Conservation (phyloP, 2,329 filamentous ascomycete species). For the Shiraia bambusicola region DNA sequence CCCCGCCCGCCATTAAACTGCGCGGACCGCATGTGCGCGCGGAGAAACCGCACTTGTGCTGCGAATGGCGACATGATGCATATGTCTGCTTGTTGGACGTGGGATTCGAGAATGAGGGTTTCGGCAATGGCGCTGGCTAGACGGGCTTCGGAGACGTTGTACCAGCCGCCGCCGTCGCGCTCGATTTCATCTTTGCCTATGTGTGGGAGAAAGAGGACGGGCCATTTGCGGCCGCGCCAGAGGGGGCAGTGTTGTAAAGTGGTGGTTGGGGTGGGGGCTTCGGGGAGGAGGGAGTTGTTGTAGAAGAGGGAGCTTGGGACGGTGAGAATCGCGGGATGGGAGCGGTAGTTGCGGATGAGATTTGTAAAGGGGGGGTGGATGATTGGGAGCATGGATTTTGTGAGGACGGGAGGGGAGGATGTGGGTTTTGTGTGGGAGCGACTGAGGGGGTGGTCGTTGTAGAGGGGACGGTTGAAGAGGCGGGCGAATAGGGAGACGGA, state of each 20-base stretch:
- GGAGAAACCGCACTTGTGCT: conserved; percentile 48
- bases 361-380: conserved; percentile 48
- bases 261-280: conserved; percentile 28
- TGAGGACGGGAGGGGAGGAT: conserved; percentile 28
- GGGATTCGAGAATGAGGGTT: conserved; percentile 24
- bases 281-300: conserved; percentile 48
- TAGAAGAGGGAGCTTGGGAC: conserved; percentile 49
- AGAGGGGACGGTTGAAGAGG: conserved; percentile 42
- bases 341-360: conserved; percentile 51
- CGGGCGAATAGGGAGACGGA: conserved; percentile 47
- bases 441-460: conserved; percentile 45
- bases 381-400: conserved; percentile 43
- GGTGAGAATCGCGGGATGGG: conserved; percentile 49
- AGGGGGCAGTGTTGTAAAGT: conserved; percentile 32
- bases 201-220: conserved; percentile 47
- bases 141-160: conserved; percentile 35
- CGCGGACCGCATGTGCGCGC: conserved; percentile 35
- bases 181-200: conserved; percentile 45
- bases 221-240: conserved; percentile 46
- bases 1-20: conserved; percentile 13
- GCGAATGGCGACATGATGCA: conserved; percentile 50
- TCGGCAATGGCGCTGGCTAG: conserved; percentile 35
- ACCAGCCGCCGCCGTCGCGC: conserved; percentile 45
- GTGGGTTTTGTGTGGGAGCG: conserved; percentile 33
- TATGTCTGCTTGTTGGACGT: conserved; percentile 41